Base-by-base conservation (phyloP, 1,284 basidiomycete species). In the Cutaneotrichosporon sp. region DNA sequence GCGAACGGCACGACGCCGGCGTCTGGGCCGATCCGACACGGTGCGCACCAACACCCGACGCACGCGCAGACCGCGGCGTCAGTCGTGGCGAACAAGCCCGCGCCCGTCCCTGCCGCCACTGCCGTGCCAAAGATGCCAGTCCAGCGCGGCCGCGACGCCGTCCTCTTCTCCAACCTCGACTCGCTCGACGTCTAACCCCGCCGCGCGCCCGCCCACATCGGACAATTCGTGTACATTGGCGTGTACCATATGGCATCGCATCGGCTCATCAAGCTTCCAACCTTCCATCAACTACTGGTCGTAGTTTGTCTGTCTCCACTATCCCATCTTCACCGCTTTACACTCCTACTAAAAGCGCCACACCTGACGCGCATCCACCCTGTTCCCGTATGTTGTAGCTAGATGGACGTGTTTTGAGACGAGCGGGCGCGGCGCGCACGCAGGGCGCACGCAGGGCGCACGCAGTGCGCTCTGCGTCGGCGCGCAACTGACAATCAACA, bases 71-170 rank as follows among this genome's bases (percentile, higher is more conserved):
- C 26, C 26, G 26, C 26, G 7, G 26, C 26, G 26, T 30, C 26
- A 5, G 26, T 30, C 26, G 26, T 30, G 7, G 26, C 26, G 26
- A 30, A 30, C 26, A 30, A 30, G 7, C 5, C 26, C 51, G 22
- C 23, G 47, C 5, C 45, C 45, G 51, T 14, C 64, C 52, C 41
- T 33, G 4, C 23, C 48, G 4, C 21, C 36, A 2, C n/a, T n/a
- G 42, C 47, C 15, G 21, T 35, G 5, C 49, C 49, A 13, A 52
- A 54, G 39, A 50, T 59, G 44, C 64, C 65, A 0, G 61, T 68
- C 9, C 64, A 65, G 49, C 63, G 65, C 18, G 69, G 69, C n/a
- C 58, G 66, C 21, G 69, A 71, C 50, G 69, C 69, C 7, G 69
- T 71, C 4, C 53, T 71, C 21, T 71, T 69, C 48, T 52, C 65